phyloP scores from a whole-genome alignment of 202 grass and related monocot genomes.

The Saccharum hybrid region DNA sequence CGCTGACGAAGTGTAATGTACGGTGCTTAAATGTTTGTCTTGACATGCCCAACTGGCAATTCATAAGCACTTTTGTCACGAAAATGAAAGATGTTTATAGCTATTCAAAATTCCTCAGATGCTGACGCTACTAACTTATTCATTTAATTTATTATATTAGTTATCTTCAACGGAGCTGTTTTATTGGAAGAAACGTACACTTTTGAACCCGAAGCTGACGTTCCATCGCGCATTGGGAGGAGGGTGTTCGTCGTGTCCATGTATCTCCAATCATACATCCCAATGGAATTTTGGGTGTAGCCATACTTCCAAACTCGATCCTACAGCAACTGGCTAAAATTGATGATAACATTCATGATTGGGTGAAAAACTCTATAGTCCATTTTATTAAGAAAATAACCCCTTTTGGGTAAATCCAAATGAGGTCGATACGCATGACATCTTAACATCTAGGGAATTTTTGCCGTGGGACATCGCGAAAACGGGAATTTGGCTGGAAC shows the following conservation, averaged over 20 bases:
- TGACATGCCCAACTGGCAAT: neutral
- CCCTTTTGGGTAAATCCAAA: neutral
- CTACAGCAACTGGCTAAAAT: neutral
- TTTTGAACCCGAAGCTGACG: neutral
- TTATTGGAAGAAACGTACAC: neutral
- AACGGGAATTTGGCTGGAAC: no score
- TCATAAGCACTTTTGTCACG: neutral
- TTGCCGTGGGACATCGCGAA: no score
- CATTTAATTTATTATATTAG: neutral
- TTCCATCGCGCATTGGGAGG: neutral
- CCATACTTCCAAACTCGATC: conserved; percentile 19
- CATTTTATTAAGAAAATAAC: neutral
- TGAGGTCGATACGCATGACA: neutral
- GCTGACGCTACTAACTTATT: conserved; percentile 15
- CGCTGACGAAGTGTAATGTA: neutral
- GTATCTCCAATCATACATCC: neutral
- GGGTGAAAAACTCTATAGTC: conserved; percentile 1
- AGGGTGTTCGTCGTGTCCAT: neutral
- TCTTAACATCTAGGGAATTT: no score
- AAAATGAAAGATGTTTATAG: conserved; percentile 18
- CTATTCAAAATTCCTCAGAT: conserved; percentile 16
- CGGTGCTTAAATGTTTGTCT: neutral
- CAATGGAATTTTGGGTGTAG: conserved; percentile 4
- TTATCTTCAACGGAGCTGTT: neutral
- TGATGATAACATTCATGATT: conserved; percentile 22